A percentile compares a stretch with the other conserved stretches of the same genome.
Evolutionary conservation across 345 rosid species (phyloP).

Genomic region (Arabis hirsuta): DNA sequence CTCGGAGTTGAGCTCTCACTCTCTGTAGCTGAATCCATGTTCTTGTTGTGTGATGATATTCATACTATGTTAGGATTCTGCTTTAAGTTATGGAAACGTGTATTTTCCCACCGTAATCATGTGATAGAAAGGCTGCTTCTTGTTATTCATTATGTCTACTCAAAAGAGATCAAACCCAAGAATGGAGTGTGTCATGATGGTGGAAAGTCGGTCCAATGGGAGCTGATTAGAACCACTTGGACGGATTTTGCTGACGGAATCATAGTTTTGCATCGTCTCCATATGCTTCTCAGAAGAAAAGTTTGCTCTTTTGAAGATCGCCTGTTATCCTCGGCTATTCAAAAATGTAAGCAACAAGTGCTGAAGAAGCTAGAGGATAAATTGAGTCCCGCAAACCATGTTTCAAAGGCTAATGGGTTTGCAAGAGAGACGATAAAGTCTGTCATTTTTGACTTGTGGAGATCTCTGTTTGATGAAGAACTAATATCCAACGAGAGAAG

Average conservation of each 20-base stretch:
- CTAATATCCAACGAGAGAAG: background rate
- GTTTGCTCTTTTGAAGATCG: background rate
- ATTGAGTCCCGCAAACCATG: background rate
- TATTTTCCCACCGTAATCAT: background rate
- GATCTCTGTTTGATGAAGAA: no score
- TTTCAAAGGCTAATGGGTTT: background rate
- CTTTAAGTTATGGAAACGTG: background rate
- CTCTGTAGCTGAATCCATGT: background rate
- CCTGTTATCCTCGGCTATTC: background rate
- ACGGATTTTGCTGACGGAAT: background rate
- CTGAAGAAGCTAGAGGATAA: background rate
- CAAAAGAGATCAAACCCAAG: no score
- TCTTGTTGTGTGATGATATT: background rate
- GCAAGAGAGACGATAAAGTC: no score
- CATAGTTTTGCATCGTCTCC: background rate
- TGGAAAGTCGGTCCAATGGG: constrained; percentile 1
- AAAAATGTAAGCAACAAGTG: background rate
- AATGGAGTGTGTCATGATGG: background rate
- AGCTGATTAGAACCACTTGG: background rate
- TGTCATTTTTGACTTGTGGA: no score
- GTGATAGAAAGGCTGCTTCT: background rate
- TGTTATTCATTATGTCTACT: no score
- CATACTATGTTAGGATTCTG: background rate
- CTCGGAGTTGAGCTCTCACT: constrained; percentile 14
- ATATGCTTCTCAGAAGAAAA: background rate